Conservation (phyloP, 2,329 filamentous ascomycete genomes). For the Triangularia setosa region DNA sequence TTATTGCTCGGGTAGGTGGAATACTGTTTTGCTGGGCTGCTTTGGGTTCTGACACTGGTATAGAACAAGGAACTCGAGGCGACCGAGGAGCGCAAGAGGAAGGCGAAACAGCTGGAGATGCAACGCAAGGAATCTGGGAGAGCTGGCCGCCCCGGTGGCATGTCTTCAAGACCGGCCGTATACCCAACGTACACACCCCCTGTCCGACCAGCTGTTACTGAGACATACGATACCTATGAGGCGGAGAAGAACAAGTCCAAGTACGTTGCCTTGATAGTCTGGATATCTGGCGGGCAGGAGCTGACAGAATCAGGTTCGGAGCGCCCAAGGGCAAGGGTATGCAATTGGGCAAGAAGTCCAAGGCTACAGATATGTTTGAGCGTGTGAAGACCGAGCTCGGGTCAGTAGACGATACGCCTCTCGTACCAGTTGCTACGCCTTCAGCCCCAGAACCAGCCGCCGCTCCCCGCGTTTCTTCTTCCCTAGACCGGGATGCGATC, state of each 20-base stretch:
- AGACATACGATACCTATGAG: conserved; percentile 91
- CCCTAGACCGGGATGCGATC: conserved; percentile 76
- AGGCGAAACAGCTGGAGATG: conserved; percentile 98
- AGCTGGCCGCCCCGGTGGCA: conserved; percentile 57
- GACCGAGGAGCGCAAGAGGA: conserved; percentile 95
- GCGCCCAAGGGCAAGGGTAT: conserved; percentile 92
- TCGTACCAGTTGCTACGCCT: conserved; percentile 57
- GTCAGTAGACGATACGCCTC: conserved; percentile 70
- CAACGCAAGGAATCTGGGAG: conserved; percentile 94
- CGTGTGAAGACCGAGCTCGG: conserved; percentile 88
- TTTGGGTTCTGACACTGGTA: conserved; percentile 11
- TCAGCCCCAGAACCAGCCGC: conserved; percentile 50
- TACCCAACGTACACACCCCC: conserved; percentile 90
- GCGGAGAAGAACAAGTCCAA: conserved; percentile 97
- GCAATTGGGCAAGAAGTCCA: conserved; percentile 98
- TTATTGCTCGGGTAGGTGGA: conserved; percentile 74
- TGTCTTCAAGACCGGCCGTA: conserved; percentile 65
- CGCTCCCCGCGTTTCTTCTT: conserved; percentile 59
- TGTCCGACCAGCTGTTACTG: conserved; percentile 65
- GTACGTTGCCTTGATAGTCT: conserved; percentile 41
- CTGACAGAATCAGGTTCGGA: conserved; percentile 41
- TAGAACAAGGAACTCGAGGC: conserved; percentile 99
- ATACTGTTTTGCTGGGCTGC: too few relatives aligned
- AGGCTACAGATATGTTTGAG: conserved; percentile 96
- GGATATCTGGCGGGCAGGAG: neutral